Base-by-base conservation (phyloP, 2,329 filamentous ascomycete species). In the Chalara sp. region DNA sequence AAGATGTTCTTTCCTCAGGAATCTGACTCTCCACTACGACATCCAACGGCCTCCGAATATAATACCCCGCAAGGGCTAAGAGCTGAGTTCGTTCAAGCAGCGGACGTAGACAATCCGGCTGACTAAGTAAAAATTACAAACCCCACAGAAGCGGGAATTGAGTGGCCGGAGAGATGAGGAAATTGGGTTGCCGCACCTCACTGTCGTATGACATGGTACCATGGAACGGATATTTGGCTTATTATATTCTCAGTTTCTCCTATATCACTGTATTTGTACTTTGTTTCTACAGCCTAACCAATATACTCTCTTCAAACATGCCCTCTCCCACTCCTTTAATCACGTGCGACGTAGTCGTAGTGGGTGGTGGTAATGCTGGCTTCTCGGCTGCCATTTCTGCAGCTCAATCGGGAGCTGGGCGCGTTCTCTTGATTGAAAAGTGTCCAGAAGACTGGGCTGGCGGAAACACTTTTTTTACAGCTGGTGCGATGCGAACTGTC, bases 281-380 rank as follows among this genome's bases (percentile, higher is more conserved):
- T 21, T 21, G 21, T 21, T 2, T 21, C 21, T 21, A 21, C 21
- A 21, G 21, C 21, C 21, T 21, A 21, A 21, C 3, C 21, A 21
- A 21, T 21, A 21, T 21, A 21, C 21, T 21, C 2, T 21, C 21
- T 21, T 21, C 21, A 2, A 3, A 10, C 35, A 39, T 39, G 35
- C 3, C 35, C 13, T 39, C 35, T 39, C 10, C 35, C 2, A 13
- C 35, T 39, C 13, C 35, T 3, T 39, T 8, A 10, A 45, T 45
- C n/a, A 45, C 6, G 7, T 68, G 63, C 54, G 69, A 74, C 53
- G 67, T 76, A 4, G 56, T 86, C 5, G 73, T 87, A 6, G 68
- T 83, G 32, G 83, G 83, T 21, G 73, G 76, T 47, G 83, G 83
- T 47, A 85, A 85, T 59, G 83, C 83, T 12, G 83, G 82, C 11